These are phyloP conservation scores for Steccherinum ochraceum DNA, from an alignment of 768 basidiomycete species.

Conservation along the genomic window DNA sequence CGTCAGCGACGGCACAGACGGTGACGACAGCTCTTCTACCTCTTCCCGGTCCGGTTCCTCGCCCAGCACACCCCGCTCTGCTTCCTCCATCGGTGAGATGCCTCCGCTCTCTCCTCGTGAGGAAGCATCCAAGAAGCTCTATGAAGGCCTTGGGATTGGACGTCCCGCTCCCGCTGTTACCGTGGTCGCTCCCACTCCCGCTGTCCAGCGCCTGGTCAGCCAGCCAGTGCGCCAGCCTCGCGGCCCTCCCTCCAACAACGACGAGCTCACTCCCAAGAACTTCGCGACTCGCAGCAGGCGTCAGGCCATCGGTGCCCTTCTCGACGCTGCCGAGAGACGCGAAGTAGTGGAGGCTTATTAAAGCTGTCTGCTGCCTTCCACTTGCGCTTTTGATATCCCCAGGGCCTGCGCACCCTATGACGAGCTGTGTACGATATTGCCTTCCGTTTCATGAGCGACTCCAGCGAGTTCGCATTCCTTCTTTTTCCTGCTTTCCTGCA, in stretches of 20 bases:
- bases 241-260: slow-evolving; percentile 81
- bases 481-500: slow-evolving; percentile 4
- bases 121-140: slow-evolving; percentile 80
- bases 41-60: slow-evolving; percentile 52
- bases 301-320: slow-evolving; percentile 77
- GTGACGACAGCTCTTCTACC: slow-evolving; percentile 47
- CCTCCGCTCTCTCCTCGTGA: slow-evolving; percentile 76
- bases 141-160: slow-evolving; percentile 84
- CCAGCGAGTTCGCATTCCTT: slow-evolving; percentile 2
- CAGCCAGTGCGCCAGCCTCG: slow-evolving; percentile 81
- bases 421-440: slow-evolving; percentile 2
- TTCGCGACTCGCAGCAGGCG: slow-evolving; percentile 83
- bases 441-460: background rate
- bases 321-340: slow-evolving; percentile 76
- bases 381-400: slow-evolving; percentile 6
- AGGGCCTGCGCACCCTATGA: background rate
- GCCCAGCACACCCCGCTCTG: slow-evolving; percentile 70
- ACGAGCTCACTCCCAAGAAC: slow-evolving; percentile 84
- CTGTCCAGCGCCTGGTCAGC: slow-evolving; percentile 47
- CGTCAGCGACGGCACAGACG: slow-evolving; percentile 46
- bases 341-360: slow-evolving; percentile 69
- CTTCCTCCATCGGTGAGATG: slow-evolving; percentile 42
- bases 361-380: slow-evolving; percentile 16
- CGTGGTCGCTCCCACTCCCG: slow-evolving; percentile 31
- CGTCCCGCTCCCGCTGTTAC: slow-evolving; percentile 43